Percentiles rank a stretch among this genome's conserved stretches.
Conservation (phyloP, 129 eudicot genomes). For the Tagetes erecta region DNA sequence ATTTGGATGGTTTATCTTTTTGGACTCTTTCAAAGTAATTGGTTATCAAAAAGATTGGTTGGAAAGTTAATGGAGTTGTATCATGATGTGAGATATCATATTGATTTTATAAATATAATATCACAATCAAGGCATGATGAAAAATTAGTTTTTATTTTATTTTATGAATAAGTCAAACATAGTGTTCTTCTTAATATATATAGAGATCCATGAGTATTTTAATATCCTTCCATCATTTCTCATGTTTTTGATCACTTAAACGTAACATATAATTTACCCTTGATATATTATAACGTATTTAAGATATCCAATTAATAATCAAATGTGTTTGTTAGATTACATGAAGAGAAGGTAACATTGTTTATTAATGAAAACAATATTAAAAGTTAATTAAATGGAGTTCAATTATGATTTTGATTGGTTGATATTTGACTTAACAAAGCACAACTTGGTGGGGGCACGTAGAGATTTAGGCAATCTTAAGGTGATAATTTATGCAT, state of each 20-base stretch:
- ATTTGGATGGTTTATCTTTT: conserved; percentile 32
- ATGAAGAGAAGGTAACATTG: background rate
- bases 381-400: conserved; percentile 9
- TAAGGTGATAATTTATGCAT: conserved; percentile 61
- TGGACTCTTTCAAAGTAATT: conserved; percentile 59
- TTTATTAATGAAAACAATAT: background rate
- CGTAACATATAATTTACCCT: no score
- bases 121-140: conserved; percentile 40
- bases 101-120: conserved; percentile 40
- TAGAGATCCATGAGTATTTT: background rate
- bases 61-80: conserved; percentile 69
- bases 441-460: conserved; percentile 67
- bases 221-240: background rate
- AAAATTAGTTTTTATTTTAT: conserved; percentile 16
- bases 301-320: background rate
- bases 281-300: background rate
- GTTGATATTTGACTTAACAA: conserved; percentile 54
- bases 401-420: conserved; percentile 44
- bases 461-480: conserved; percentile 73
- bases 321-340: background rate
- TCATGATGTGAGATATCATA: conserved; percentile 49
- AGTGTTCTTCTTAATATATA: conserved; percentile 15
- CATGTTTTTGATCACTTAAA: background rate
- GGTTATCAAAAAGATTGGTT: conserved; percentile 55
- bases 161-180: conserved; percentile 26